A percentile compares a stretch with the other conserved stretches of the same genome.
Conservation (phyloP, 192 early-diverging fungal genomes). For the Coemansia sp. region DNA sequence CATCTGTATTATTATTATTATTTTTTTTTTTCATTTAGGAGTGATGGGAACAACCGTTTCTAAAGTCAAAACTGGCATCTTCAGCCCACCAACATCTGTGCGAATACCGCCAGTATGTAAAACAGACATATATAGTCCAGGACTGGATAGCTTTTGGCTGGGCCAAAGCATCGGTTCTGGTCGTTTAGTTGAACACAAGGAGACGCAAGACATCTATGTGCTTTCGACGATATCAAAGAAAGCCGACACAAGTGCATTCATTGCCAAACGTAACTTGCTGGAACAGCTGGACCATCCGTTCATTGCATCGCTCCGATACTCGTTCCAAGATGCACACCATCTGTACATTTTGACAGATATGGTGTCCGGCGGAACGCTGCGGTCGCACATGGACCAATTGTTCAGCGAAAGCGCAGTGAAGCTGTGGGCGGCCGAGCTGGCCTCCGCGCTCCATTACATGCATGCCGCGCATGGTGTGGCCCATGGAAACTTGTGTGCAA, state of each 20-base stretch:
- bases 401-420: constrained; percentile 72
- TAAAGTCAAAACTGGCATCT: background rate
- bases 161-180: constrained; percentile 86
- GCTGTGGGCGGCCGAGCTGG: constrained; percentile 85
- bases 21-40: background rate
- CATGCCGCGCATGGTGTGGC: constrained; percentile 75
- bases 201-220: constrained; percentile 74
- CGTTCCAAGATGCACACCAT: constrained; percentile 91
- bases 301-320: constrained; percentile 81
- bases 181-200: constrained; percentile 83
- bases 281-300: constrained; percentile 80
- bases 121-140: background rate
- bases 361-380: constrained; percentile 88
- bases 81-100: background rate
- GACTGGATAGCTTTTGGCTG: constrained; percentile 79
- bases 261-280: constrained; percentile 72
- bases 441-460: constrained; percentile 79
- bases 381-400: constrained; percentile 57
- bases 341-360: constrained; percentile 89
- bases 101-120: background rate
- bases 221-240: constrained; percentile 75
- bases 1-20: background rate
- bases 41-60: background rate
- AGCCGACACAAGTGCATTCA: constrained; percentile 76
- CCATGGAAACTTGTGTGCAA: constrained; percentile 86